These are phyloP conservation scores for Caloboletus inedulis DNA, from an alignment of 1,284 basidiomycete genomes.

Conservation along the genomic window DNA sequence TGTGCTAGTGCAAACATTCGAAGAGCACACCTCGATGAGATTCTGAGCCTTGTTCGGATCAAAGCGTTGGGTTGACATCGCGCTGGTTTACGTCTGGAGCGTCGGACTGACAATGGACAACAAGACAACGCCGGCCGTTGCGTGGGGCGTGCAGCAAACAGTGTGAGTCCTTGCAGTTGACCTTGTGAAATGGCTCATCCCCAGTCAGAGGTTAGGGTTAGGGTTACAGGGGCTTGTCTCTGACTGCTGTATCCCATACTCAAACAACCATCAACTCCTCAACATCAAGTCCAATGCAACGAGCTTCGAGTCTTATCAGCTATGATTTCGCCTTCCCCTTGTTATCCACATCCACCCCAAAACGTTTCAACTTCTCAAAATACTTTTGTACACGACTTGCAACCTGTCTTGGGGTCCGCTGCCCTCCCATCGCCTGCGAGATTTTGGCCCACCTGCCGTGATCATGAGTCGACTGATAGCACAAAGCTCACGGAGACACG, in stretches of 20 bases:
- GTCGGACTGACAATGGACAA: slow-evolving; percentile 31
- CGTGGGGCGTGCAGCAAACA: not conserved
- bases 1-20: slow-evolving; percentile 5
- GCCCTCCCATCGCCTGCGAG: slow-evolving; percentile 72
- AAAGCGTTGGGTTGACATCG: slow-evolving; percentile 48
- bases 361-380: slow-evolving; percentile 75
- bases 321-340: slow-evolving; percentile 34
- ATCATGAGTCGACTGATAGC: slow-evolving; percentile 5
- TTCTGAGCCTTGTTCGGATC: slow-evolving; percentile 88
- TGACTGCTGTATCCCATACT: no score
- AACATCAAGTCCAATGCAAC: not conserved
- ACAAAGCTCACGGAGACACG: slow-evolving; percentile 19
- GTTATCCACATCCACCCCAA: slow-evolving; percentile 48
- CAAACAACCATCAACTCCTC: not conserved
- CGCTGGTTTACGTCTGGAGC: slow-evolving; percentile 23
- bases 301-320: not conserved
- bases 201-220: slow-evolving; percentile 28
- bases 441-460: slow-evolving; percentile 69
- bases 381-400: slow-evolving; percentile 83
- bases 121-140: slow-evolving; percentile 38
- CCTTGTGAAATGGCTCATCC: not conserved
- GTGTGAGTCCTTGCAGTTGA: not conserved
- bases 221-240: slow-evolving; percentile 2
- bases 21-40: slow-evolving; percentile 66
- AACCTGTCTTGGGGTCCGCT: slow-evolving; percentile 74